phyloP scores from a whole-genome alignment of 352 stramenopile species.

The Nothophytophthora sp. region DNA sequence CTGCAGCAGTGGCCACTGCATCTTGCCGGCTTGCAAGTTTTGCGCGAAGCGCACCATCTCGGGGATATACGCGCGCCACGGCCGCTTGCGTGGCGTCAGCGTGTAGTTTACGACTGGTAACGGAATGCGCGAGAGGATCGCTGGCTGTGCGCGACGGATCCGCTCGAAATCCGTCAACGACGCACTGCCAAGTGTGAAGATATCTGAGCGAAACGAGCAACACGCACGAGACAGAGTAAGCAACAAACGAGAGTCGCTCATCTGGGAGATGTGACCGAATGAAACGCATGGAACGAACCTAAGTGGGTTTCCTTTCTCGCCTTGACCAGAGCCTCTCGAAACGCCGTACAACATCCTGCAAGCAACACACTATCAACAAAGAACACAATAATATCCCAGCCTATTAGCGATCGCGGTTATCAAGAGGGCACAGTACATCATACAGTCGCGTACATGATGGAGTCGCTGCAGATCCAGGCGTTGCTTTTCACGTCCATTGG shows the following conservation, averaged over 20 bases:
- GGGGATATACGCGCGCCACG: constrained; percentile 44
- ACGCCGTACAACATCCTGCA: constrained; percentile 55
- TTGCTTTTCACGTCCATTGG: constrained; percentile 52
- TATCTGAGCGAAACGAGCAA: constrained; percentile 35
- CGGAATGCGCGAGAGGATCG: constrained; percentile 45
- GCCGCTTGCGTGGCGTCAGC: constrained; percentile 44
- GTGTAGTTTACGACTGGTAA: constrained; percentile 71
- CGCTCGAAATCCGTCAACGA: constrained; percentile 73
- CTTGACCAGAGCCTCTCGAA: constrained; percentile 50
- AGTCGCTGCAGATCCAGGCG: constrained; percentile 78
- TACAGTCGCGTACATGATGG: constrained; percentile 53
- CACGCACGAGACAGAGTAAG: constrained; percentile 2
- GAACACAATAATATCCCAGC: background rate
- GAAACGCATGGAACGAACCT: constrained; percentile 32
- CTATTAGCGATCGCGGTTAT: background rate
- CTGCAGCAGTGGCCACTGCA: constrained; percentile 58
- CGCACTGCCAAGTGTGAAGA: constrained; percentile 73
- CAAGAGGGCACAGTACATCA: background rate
- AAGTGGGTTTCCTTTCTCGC: constrained; percentile 42
- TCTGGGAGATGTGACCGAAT: background rate
- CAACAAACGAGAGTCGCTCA: background rate
- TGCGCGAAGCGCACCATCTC: constrained; percentile 56
- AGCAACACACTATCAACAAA: constrained; percentile 46
- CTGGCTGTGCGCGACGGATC: constrained; percentile 45
- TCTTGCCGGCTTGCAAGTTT: constrained; percentile 50